Conservation (phyloP, 805 yeast genomes). For the Candida loeiensis region DNA sequence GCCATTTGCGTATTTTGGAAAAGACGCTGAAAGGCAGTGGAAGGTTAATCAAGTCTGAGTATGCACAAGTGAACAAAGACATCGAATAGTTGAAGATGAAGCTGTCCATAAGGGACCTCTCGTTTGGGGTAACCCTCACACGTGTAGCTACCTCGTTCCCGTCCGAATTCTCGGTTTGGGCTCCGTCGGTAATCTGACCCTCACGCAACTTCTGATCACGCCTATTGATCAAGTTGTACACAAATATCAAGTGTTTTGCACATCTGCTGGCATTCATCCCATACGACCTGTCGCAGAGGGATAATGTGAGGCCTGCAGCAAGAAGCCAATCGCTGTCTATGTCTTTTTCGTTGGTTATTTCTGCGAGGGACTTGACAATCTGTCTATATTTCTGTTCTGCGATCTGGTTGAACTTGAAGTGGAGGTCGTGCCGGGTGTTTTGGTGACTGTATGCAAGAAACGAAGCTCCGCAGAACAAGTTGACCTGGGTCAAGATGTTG, state of each 20-base stretch:
- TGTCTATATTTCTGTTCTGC: slow-evolving; percentile 11
- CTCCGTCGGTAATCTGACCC: background rate
- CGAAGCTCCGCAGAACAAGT: slow-evolving; percentile 16
- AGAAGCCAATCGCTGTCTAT: slow-evolving; percentile 39
- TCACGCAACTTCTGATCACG: slow-evolving; percentile 9
- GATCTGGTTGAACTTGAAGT: slow-evolving; percentile 9
- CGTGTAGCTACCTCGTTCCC: slow-evolving; percentile 5
- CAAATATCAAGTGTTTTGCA: slow-evolving; percentile 31
- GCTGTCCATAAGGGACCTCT: slow-evolving; percentile 42
- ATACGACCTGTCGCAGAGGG: slow-evolving; percentile 35
- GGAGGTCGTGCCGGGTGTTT: background rate
- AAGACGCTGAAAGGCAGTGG: slow-evolving; percentile 44
- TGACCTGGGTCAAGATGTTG: slow-evolving; percentile 47
- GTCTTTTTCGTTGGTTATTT: slow-evolving; percentile 19
- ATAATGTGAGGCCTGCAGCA: slow-evolving; percentile 36
- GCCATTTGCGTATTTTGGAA: slow-evolving; percentile 22
- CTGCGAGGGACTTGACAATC: slow-evolving; percentile 8
- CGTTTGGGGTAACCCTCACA: slow-evolving; percentile 17
- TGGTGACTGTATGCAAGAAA: slow-evolving; percentile 15
- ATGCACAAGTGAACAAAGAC: slow-evolving; percentile 33
- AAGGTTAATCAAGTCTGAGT: slow-evolving; percentile 21
- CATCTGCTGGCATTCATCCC: slow-evolving; percentile 23
- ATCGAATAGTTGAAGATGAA: slow-evolving; percentile 42
- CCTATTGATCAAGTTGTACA: slow-evolving; percentile 30
- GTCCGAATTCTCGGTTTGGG: background rate